Percentiles rank a stretch among this genome's conserved stretches.
phyloP scores from a whole-genome alignment of 129 eudicot species.

The Oenanthe sinensis region DNA sequence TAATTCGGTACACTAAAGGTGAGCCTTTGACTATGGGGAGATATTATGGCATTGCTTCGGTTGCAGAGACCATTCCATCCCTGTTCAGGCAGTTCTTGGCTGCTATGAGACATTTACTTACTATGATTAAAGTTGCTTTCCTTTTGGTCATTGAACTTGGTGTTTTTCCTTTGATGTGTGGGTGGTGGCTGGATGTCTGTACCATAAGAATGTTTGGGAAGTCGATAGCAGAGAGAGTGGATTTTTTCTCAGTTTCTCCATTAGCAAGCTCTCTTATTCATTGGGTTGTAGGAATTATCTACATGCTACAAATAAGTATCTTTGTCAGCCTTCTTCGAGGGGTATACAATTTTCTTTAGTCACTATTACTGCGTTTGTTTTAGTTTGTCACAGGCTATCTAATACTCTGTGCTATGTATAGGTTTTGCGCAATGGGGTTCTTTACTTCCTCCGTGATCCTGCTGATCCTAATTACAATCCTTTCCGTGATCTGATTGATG shows the following conservation, averaged over 20 bases:
- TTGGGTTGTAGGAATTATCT: conserved; percentile 94
- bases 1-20: conserved; percentile 68
- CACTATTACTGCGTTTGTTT: neutral
- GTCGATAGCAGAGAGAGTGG: conserved; percentile 71
- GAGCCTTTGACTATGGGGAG: conserved; percentile 87
- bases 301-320: conserved; percentile 90
- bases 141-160: conserved; percentile 90
- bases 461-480: conserved; percentile 97
- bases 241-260: conserved; percentile 74
- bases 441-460: conserved; percentile 88
- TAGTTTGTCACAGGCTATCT: neutral
- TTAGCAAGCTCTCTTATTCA: conserved; percentile 88
- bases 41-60: conserved; percentile 71
- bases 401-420: conserved; percentile 17
- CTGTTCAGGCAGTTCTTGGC: conserved; percentile 83
- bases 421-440: conserved; percentile 87
- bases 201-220: conserved; percentile 94
- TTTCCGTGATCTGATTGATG: conserved; percentile 83
- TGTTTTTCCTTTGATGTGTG: conserved; percentile 93
- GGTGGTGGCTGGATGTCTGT: conserved; percentile 98
- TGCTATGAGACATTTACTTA: conserved; percentile 86
- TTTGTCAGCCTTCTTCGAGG: conserved; percentile 97
- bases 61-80: conserved; percentile 76
- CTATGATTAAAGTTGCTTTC: conserved; percentile 90
- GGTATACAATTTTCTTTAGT: conserved; percentile 28